Evolutionary conservation across 306 rosid genomes (phyloP).

Genomic region (Pterocarpus santalinus): DNA sequence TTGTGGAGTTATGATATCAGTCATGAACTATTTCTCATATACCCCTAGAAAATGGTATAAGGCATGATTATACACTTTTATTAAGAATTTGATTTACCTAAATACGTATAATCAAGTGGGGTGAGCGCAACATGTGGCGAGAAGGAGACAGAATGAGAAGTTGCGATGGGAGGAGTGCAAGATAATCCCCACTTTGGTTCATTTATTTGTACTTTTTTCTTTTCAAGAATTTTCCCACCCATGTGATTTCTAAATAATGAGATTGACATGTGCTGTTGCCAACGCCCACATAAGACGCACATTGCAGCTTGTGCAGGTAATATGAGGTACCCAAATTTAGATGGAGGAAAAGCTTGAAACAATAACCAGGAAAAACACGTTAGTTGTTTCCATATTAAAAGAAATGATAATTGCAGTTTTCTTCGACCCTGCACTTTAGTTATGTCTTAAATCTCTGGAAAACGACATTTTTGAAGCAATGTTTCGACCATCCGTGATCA

Average conservation of each 20-base stretch:
- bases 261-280: conserved; percentile 53
- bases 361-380: neutral
- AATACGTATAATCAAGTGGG: conserved; percentile 7
- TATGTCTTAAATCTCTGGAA: conserved; percentile 14
- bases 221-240: conserved; percentile 31
- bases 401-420: conserved; percentile 39
- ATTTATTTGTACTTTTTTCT: conserved; percentile 1
- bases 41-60: neutral
- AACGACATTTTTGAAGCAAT: conserved; percentile 36
- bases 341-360: neutral
- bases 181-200: conserved; percentile 25
- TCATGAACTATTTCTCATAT: neutral
- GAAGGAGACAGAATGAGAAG: conserved; percentile 46
- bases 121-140: neutral
- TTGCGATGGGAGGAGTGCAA: conserved; percentile 31
- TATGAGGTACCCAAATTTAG: conserved; percentile 11
- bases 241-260: conserved; percentile 62
- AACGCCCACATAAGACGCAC: conserved; percentile 45
- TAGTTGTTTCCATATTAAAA: conserved; percentile 20
- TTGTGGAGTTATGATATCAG: conserved; percentile 23
- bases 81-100: neutral
- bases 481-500: conserved; percentile 20
- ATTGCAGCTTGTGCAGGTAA: conserved; percentile 50
- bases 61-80: conserved; percentile 1
- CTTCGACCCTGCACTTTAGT: conserved; percentile 26